phyloP scores from a whole-genome alignment of 352 stramenopile species.

The Blastocystis hominis region DNA sequence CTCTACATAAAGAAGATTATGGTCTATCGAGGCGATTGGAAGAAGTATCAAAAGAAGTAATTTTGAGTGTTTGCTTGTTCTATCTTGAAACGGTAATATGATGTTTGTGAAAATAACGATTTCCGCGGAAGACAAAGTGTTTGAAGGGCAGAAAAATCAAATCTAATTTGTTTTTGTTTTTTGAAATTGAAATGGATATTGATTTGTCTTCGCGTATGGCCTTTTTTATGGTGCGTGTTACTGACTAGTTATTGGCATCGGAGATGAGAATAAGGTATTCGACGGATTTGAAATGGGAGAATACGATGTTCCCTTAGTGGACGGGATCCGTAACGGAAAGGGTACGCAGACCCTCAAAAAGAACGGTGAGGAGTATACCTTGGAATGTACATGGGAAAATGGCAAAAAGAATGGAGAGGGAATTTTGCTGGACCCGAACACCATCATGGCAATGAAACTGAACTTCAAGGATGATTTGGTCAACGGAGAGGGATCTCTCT shows the following conservation, averaged over 20 bases:
- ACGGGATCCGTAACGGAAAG: not conserved
- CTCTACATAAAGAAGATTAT: conserved; percentile 43
- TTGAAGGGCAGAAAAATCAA: too few species aligned
- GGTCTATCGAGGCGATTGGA: conserved; percentile 4
- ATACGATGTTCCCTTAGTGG: not conserved
- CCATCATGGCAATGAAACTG: conserved; percentile 20
- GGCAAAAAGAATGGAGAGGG: conserved; percentile 50
- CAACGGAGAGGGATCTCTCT: conserved; percentile 28
- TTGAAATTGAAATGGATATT: not conserved
- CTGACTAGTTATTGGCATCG: not conserved
- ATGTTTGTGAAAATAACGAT: too few species aligned
- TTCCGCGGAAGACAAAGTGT: too few species aligned
- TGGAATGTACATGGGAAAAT: conserved; percentile 54
- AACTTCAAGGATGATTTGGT: conserved; percentile 32
- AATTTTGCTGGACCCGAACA: not conserved
- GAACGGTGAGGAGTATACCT: conserved; percentile 28
- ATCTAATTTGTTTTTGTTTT: not conserved
- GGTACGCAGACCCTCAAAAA: conserved; percentile 15
- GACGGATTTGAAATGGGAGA: not conserved
- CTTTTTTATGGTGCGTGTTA: not conserved
- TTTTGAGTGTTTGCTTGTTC: not conserved
- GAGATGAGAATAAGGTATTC: not conserved
- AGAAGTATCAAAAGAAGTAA: not conserved
- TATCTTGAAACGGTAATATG: not conserved
- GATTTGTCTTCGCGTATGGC: conserved; percentile 1